These are phyloP conservation scores for Arthrocladium fulminans DNA, from an alignment of 2,329 filamentous ascomycete species.

Conservation along the genomic window DNA sequence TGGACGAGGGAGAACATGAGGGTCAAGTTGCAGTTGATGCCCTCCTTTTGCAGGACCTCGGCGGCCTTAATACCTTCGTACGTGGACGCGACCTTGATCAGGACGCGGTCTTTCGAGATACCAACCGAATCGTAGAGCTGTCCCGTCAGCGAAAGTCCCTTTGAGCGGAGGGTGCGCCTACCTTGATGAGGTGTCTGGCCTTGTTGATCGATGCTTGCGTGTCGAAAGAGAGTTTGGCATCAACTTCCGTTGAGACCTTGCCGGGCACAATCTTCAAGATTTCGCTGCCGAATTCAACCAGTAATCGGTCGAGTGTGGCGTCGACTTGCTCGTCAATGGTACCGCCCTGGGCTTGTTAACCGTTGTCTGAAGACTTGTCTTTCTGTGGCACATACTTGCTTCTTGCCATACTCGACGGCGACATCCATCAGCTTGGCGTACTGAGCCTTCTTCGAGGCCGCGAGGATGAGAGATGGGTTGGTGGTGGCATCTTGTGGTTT, in stretches of 20 bases:
- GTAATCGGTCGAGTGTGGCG: slow-evolving; percentile 78
- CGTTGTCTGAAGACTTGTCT: background rate
- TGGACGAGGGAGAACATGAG: slow-evolving; percentile 96
- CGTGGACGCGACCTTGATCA: slow-evolving; percentile 98
- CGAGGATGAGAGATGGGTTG: slow-evolving; percentile 97
- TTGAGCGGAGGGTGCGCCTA: slow-evolving; percentile 39
- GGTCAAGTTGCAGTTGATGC: slow-evolving; percentile 96
- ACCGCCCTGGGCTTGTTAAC: slow-evolving; percentile 37
- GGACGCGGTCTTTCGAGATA: slow-evolving; percentile 83
- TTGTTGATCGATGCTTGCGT: slow-evolving; percentile 86
- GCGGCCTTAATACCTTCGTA: slow-evolving; percentile 99
- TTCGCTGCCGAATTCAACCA: slow-evolving; percentile 97
- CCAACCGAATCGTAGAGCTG: slow-evolving; percentile 92
- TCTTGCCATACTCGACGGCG: slow-evolving; percentile 79
- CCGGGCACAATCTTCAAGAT: slow-evolving; percentile 95
- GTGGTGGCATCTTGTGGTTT: slow-evolving; percentile 99
- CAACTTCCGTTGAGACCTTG: slow-evolving; percentile 98
- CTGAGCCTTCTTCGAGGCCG: slow-evolving; percentile 94
- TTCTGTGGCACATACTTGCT: slow-evolving; percentile 48
- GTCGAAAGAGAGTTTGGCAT: slow-evolving; percentile 92
- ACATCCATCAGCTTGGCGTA: slow-evolving; percentile 86
- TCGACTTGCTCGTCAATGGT: slow-evolving; percentile 76
- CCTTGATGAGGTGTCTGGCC: slow-evolving; percentile 93
- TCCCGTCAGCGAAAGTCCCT: slow-evolving; percentile 3
- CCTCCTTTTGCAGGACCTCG: slow-evolving; percentile 89